Percentiles rank a stretch among this genome's conserved stretches.
phyloP scores from a whole-genome alignment of 2,329 filamentous ascomycete species.

The Stagonosporopsis chrysanthemi region DNA sequence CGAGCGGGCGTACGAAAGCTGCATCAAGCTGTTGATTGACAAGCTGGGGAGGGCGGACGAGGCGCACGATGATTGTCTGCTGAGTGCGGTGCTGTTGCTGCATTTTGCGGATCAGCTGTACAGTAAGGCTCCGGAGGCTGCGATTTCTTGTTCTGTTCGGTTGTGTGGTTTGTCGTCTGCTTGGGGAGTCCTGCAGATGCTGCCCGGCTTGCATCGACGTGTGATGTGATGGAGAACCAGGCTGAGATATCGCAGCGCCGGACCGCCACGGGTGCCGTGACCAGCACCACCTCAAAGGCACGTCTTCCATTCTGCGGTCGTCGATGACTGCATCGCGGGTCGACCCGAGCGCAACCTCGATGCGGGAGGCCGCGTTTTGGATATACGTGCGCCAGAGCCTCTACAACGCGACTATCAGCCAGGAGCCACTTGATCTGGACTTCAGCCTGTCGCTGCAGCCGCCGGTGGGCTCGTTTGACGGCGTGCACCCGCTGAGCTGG shows the following conservation, averaged over 20 bases:
- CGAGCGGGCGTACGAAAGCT: conserved; percentile 35
- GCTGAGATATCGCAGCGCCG: conserved; percentile 21
- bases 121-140: background rate
- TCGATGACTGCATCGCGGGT: conserved; percentile 33
- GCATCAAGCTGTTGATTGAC: conserved; percentile 39
- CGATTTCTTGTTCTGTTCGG: background rate
- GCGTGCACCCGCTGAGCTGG: conserved; percentile 31
- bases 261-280: conserved; percentile 31
- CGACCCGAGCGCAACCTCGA: conserved; percentile 39
- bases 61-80: conserved; percentile 36
- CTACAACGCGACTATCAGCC: conserved; percentile 42
- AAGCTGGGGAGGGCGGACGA: conserved; percentile 30
- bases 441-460: conserved; percentile 35
- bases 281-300: conserved; percentile 39
- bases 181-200: background rate
- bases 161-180: background rate
- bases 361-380: conserved; percentile 45
- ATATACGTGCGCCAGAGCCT: conserved; percentile 44
- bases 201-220: no score
- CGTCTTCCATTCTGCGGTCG: conserved; percentile 39
- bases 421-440: conserved; percentile 41
- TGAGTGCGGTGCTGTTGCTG: conserved; percentile 43
- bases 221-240: background rate
- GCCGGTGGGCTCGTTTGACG: conserved; percentile 23
- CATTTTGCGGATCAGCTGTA: conserved; percentile 43